Evolutionary conservation across 495 filamentous ascomycete species (phyloP).

Genomic region (Podospora bellae-mahoneyi): DNA sequence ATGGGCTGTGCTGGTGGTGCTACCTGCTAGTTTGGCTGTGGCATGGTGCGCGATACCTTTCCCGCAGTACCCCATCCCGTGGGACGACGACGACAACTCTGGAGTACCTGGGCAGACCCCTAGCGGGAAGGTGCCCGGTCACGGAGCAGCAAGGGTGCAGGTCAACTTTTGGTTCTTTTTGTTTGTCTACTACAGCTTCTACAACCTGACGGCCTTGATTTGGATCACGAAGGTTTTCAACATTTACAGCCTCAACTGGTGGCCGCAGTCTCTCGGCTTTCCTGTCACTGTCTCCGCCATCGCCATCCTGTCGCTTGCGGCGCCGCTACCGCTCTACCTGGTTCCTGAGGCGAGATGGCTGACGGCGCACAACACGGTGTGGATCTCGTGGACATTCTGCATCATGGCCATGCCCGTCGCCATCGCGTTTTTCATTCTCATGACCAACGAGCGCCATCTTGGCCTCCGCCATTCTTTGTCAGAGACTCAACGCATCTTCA

Average conservation of each 20-base stretch:
- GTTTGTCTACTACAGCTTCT: slow-evolving; percentile 62
- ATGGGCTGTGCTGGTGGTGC: slow-evolving; percentile 51
- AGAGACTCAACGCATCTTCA: slow-evolving; percentile 62
- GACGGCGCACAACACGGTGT: slow-evolving; percentile 57
- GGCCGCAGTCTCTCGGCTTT: slow-evolving; percentile 58
- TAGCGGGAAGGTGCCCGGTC: slow-evolving; percentile 49
- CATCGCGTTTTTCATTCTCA: slow-evolving; percentile 57
- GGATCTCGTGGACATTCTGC: slow-evolving; percentile 62
- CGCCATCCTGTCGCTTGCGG: slow-evolving; percentile 93
- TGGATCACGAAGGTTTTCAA: slow-evolving; percentile 70
- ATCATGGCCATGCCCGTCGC: slow-evolving; percentile 62
- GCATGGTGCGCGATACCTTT: slow-evolving; percentile 61
- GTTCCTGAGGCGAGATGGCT: slow-evolving; percentile 46
- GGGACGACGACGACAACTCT: slow-evolving; percentile 35
- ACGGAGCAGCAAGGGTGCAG: slow-evolving; percentile 56
- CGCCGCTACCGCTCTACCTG: slow-evolving; percentile 56
- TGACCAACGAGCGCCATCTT: slow-evolving; percentile 56
- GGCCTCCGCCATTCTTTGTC: slow-evolving; percentile 52
- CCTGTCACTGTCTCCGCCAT: slow-evolving; percentile 94
- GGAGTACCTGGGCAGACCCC: slow-evolving; percentile 24
- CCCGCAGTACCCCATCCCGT: slow-evolving; percentile 53
- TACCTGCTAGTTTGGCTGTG: slow-evolving; percentile 57
- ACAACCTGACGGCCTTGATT: slow-evolving; percentile 59
- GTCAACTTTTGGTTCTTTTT: slow-evolving; percentile 69
- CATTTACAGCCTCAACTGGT: slow-evolving; percentile 63